Conservation (phyloP, 495 filamentous ascomycete genomes). For the Xylaria longipes region DNA sequence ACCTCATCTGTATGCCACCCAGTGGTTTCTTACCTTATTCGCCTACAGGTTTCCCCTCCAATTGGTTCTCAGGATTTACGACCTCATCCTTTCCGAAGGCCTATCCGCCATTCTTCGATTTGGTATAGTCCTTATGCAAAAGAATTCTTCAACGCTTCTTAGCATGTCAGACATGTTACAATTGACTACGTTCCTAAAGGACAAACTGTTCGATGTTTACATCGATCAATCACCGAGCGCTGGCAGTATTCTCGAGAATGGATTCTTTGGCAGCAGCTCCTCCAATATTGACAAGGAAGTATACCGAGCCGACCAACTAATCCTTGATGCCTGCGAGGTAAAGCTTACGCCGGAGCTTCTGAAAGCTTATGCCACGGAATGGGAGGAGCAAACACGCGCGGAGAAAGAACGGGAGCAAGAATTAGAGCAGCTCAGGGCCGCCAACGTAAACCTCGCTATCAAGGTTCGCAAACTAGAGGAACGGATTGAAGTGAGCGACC, state of each 20-base stretch:
- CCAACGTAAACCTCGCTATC: conserved; percentile 65
- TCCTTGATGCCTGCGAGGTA: conserved; percentile 92
- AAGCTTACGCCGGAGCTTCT: conserved; percentile 83
- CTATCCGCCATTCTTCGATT: conserved; percentile 93
- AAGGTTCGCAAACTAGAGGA: conserved; percentile 86
- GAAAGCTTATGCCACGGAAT: conserved; percentile 80
- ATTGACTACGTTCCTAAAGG: conserved; percentile 88
- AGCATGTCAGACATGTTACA: conserved; percentile 87
- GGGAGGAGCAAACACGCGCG: conserved; percentile 82
- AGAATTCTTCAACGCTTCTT: conserved; percentile 81
- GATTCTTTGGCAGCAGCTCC: conserved; percentile 93
- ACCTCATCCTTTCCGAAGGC: conserved; percentile 94
- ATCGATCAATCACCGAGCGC: conserved; percentile 91
- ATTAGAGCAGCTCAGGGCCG: conserved; percentile 73
- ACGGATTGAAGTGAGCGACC: conserved; percentile 84
- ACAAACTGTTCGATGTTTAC: conserved; percentile 93
- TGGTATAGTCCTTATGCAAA: conserved; percentile 92
- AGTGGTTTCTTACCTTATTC: conserved; percentile 99
- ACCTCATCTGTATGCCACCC: conserved; percentile 93
- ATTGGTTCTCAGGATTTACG: conserved; percentile 94
- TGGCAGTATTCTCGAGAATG: conserved; percentile 88
- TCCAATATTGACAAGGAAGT: conserved; percentile 87
- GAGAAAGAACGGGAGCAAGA: conserved; percentile 85
- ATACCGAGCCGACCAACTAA: conserved; percentile 90
- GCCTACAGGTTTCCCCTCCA: conserved; percentile 97